Evolutionary conservation across 2,329 filamentous ascomycete species (phyloP).

Genomic region (Penicillium glabrum): DNA sequence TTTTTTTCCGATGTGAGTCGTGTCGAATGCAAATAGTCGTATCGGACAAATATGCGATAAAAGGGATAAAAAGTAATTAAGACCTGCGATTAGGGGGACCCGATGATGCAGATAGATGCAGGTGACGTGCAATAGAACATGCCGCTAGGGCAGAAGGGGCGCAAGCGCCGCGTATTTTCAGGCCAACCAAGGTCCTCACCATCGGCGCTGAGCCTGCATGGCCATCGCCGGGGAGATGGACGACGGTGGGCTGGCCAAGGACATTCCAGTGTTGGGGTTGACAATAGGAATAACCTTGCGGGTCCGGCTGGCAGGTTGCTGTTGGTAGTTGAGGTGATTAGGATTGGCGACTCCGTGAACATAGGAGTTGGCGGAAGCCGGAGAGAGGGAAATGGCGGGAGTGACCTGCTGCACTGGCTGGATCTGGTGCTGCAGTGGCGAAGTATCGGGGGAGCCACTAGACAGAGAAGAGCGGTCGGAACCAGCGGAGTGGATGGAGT

Average conservation of each 20-base stretch:
- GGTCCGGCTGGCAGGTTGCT: slow-evolving; percentile 82
- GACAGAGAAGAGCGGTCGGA: slow-evolving; percentile 94
- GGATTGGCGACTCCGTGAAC: slow-evolving; percentile 65
- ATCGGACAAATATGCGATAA: slow-evolving; percentile 28
- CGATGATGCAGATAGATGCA: slow-evolving; percentile 38
- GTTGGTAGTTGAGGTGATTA: slow-evolving; percentile 82
- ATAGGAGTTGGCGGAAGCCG: slow-evolving; percentile 53
- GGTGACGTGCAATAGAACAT: slow-evolving; percentile 33
- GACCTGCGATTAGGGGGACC: slow-evolving; percentile 34
- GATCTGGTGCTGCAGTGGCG: slow-evolving; percentile 81
- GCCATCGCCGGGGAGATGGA: slow-evolving; percentile 63
- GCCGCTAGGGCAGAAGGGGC: slow-evolving; percentile 30
- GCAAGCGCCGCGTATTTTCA: slow-evolving; percentile 19
- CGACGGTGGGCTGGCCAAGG: slow-evolving; percentile 83
- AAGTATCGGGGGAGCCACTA: slow-evolving; percentile 89
- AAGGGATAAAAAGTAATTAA: slow-evolving; percentile 30
- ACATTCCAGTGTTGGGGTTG: slow-evolving; percentile 87
- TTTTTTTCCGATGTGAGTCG: slow-evolving; percentile 31
- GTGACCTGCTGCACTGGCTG: slow-evolving; percentile 72
- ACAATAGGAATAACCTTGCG: slow-evolving; percentile 98
- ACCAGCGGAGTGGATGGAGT: slow-evolving; percentile 83
- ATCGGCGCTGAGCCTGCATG: slow-evolving; percentile 54
- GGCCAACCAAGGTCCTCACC: slow-evolving; percentile 30
- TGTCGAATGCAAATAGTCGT: slow-evolving; percentile 32
- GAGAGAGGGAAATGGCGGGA: slow-evolving; percentile 71